Evolutionary conservation across 2,329 filamentous ascomycete species (phyloP).

Genomic region (Diaporthe ampelina): DNA sequence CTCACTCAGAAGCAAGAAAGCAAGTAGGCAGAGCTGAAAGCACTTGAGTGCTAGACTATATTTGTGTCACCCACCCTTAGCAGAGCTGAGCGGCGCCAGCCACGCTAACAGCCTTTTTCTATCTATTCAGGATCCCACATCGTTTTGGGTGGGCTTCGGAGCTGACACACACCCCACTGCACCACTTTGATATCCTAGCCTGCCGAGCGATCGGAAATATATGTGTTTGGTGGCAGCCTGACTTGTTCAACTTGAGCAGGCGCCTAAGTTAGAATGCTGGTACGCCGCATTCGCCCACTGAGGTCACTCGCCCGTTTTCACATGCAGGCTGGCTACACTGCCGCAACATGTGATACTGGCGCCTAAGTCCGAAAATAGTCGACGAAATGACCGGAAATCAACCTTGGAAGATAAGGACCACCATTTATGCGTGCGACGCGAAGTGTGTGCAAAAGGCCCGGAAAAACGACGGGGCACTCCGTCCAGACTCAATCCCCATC

Average conservation of each 20-base stretch:
- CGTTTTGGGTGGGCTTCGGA: background rate
- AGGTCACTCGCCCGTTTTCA: background rate
- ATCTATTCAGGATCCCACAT: background rate
- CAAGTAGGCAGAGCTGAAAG: conserved; percentile 15
- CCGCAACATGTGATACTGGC: background rate
- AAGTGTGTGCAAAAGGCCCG: background rate
- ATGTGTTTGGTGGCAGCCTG: background rate
- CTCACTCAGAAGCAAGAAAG: background rate
- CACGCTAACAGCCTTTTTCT: background rate
- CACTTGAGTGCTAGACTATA: background rate
- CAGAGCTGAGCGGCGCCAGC: conserved; percentile 7
- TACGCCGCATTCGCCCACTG: background rate
- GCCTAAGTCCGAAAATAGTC: background rate
- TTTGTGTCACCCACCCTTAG: background rate
- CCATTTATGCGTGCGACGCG: background rate
- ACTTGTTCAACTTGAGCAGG: background rate
- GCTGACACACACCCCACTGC: background rate
- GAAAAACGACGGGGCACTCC: background rate
- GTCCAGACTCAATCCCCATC: background rate
- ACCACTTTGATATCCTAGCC: background rate
- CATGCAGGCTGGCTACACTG: conserved; percentile 20
- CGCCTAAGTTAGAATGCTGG: background rate
- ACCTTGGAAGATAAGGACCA: too few relatives aligned
- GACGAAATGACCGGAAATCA: background rate
- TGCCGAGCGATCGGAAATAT: background rate